Evolutionary conservation across 2,329 filamentous ascomycete genomes (phyloP).

Genomic region (Tolypocladium cylindrosporum): DNA sequence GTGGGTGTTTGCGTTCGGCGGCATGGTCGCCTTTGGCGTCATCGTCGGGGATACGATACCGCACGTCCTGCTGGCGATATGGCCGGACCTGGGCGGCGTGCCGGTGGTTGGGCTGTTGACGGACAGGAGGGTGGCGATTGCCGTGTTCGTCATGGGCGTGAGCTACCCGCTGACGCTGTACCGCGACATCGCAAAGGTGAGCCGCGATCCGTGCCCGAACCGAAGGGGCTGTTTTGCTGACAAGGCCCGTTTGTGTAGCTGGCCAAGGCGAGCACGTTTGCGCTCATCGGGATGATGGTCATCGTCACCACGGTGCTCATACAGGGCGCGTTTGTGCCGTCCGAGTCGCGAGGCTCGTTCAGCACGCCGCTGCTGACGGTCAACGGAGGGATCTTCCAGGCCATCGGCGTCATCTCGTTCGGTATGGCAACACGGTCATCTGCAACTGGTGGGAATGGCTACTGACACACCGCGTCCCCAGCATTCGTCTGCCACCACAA

Average conservation of each 20-base stretch:
- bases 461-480: constrained; percentile 5
- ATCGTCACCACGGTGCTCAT: constrained; percentile 83
- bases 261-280: constrained; percentile 89
- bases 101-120: constrained; percentile 75
- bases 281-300: constrained; percentile 83
- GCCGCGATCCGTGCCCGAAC: constrained; percentile 8
- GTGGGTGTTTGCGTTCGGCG: constrained; percentile 97
- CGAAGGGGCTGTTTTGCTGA: not conserved
- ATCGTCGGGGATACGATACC: constrained; percentile 96
- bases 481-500: constrained; percentile 80
- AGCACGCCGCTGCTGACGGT: constrained; percentile 62
- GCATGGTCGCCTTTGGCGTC: constrained; percentile 96
- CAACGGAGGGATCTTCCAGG: constrained; percentile 84
- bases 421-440: constrained; percentile 39
- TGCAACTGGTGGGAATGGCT: not conserved
- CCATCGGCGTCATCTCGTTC: constrained; percentile 96
- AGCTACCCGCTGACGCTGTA: constrained; percentile 91
- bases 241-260: constrained; percentile 41
- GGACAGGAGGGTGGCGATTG: constrained; percentile 73
- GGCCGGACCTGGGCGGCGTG: constrained; percentile 62
- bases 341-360: constrained; percentile 62
- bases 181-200: constrained; percentile 90
- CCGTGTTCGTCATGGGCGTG: constrained; percentile 75
- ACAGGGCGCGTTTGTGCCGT: constrained; percentile 67
- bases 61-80: constrained; percentile 73